Conservation (phyloP, 1,284 basidiomycete genomes). For the Mycosarcoma mackinlayi region DNA sequence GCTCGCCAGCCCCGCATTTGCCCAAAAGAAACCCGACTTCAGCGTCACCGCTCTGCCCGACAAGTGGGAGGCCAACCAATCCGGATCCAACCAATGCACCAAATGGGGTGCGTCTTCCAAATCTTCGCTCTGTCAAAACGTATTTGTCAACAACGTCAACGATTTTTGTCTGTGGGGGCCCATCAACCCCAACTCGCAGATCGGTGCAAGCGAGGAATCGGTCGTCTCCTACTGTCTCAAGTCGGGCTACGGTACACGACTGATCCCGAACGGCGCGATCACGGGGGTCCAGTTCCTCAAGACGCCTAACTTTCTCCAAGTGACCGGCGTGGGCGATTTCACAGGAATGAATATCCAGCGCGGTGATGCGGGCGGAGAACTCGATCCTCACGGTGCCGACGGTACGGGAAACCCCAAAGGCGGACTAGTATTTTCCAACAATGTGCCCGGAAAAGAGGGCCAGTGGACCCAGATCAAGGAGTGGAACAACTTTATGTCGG, state of each 20-base stretch:
- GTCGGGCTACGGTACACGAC: constrained; percentile 71
- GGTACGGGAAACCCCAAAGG: constrained; percentile 55
- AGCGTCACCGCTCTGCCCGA: constrained; percentile 53
- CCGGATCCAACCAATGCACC: constrained; percentile 60
- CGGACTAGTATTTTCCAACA: constrained; percentile 50
- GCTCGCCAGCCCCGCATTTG: constrained; percentile 8
- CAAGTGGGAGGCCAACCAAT: constrained; percentile 61
- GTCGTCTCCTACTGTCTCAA: constrained; percentile 79
- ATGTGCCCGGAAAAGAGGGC: constrained; percentile 37
- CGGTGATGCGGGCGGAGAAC: constrained; percentile 50
- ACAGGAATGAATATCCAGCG: constrained; percentile 71
- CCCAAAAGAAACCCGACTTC: constrained; percentile 53
- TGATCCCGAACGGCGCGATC: constrained; percentile 81
- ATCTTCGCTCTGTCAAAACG: constrained; percentile 61
- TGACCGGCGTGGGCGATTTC: constrained; percentile 76
- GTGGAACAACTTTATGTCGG: constrained; percentile 56
- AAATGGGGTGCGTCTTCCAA: constrained; percentile 51
- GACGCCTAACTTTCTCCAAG: constrained; percentile 77
- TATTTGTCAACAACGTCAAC: constrained; percentile 59
- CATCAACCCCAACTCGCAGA: constrained; percentile 32
- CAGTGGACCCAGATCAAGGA: constrained; percentile 48
- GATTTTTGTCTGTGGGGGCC: constrained; percentile 65
- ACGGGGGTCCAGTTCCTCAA: constrained; percentile 78
- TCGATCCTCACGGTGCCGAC: constrained; percentile 56
- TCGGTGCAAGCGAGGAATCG: constrained; percentile 71